Evolutionary conservation across 1,139 yeast genomes (phyloP), one percentile per base, ranked within the genome.

Genomic region (Hyphopichia burtonii): DNA sequence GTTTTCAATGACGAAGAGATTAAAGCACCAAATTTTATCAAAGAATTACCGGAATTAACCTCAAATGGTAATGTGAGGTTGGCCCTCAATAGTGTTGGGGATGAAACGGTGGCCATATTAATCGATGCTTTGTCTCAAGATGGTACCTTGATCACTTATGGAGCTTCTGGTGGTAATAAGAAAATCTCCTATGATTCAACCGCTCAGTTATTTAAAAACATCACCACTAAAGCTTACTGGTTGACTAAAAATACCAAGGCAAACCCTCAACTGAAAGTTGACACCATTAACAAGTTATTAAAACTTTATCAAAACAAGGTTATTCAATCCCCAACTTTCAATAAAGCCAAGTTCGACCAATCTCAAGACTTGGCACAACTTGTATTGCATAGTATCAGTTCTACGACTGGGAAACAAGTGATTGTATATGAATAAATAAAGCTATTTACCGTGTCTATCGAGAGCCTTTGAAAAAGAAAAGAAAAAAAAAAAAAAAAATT

Each of bases 151-250:
- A 65, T 58, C 4, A 56, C 68, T 17, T 67, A 58, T 52, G 73
- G 73, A 4, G 51, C 50, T 8, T 35, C 54, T 16, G 49, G 47
- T 27, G 51, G 52, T 67, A 86, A 85, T 61, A 96, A 96, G 0
- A 49, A 23, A 10, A 33, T 59, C 20, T 41, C 37, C 17, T 54
- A 53, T 40, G 46, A 52, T 36, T 44, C 50, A 6, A 41, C 48
- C 15, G 39, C 46, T 3, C 61, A 56, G 34, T 50, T 91, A 48
- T 90, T 89, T 71, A 90, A 88, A 61, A 83, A 89, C 55, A 61
- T 91, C 44, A 80, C 83, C 18, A 81, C 89, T 33, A 78, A 77
- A 37, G 96, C 97, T 0, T 90, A 83, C 67, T 91, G 98, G 97
- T 78, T 90, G 41, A 85, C 96, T 9, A 82, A 76, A 33, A 84